These are phyloP conservation scores for Bretziella fagacearum DNA, from an alignment of 2,329 filamentous ascomycete species.

Conservation along the genomic window DNA sequence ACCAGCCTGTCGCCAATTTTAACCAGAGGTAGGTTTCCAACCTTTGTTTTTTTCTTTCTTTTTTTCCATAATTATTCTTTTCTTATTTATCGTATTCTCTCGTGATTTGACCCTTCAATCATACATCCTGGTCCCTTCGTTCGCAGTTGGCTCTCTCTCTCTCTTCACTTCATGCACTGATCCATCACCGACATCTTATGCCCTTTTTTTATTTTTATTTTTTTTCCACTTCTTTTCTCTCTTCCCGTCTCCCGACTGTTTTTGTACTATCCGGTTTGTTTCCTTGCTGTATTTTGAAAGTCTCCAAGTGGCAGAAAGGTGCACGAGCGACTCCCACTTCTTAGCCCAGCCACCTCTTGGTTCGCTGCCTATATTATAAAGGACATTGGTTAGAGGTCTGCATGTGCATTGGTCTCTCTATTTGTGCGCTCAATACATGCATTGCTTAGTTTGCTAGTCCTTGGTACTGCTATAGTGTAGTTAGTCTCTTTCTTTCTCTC, in stretches of 20 bases:
- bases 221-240: background rate
- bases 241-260: background rate
- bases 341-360: background rate
- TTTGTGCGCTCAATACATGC: background rate
- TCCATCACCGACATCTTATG: too few relatives aligned
- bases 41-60: slow-evolving; percentile 1
- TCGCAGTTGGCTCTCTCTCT: too few relatives aligned
- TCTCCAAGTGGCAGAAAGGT: too few relatives aligned
- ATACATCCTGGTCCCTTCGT: too few relatives aligned
- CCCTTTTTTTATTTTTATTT: background rate
- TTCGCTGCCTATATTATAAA: background rate
- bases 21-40: slow-evolving; percentile 3
- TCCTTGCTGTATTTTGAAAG: too few relatives aligned
- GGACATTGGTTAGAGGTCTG: background rate
- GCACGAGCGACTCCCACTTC: background rate
- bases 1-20: slow-evolving; percentile 9
- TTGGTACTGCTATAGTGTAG: too few relatives aligned
- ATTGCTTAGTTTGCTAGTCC: too few relatives aligned
- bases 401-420: background rate
- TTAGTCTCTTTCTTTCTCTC: background rate
- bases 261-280: too few relatives aligned
- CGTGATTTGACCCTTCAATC: too few relatives aligned
- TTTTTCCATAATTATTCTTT: background rate
- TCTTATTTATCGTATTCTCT: too few relatives aligned
- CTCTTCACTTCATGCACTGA: too few relatives aligned